These are phyloP conservation scores for Leccinum longicurvipes DNA, from an alignment of 768 basidiomycete species.

Conservation along the genomic window DNA sequence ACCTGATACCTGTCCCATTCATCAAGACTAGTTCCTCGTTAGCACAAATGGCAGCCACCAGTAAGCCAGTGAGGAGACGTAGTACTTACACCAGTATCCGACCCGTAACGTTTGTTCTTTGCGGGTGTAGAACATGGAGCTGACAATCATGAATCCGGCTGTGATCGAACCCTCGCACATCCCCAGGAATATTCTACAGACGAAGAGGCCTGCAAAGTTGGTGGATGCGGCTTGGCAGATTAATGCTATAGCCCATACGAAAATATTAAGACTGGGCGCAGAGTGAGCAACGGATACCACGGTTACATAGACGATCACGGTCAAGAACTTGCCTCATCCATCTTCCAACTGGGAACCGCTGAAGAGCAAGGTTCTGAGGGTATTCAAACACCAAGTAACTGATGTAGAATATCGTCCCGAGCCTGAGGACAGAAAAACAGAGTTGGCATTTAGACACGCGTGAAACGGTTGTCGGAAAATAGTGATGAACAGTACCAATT, in stretches of 20 bases:
- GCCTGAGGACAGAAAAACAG: conserved; percentile 37
- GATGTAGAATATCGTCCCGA: conserved; percentile 73
- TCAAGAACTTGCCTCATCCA: conserved; percentile 65
- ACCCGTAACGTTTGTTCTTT: conserved; percentile 66
- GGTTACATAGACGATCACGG: not conserved
- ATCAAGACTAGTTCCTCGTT: conserved; percentile 52
- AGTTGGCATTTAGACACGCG: not conserved
- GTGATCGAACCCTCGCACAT: conserved; percentile 73
- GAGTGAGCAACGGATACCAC: not conserved
- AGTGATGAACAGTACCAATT: conserved; percentile 49
- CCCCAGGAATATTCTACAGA: conserved; percentile 62
- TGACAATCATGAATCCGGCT: conserved; percentile 75
- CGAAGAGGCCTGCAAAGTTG: conserved; percentile 63
- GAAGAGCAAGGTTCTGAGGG: conserved; percentile 70
- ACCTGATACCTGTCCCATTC: conserved; percentile 60
- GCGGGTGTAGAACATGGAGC: conserved; percentile 75
- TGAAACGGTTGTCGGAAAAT: not conserved
- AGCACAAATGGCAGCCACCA: not conserved
- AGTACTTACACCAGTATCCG: conserved; percentile 71
- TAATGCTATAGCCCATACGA: conserved; percentile 62
- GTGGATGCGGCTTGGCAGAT: conserved; percentile 66
- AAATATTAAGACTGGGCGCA: conserved; percentile 55
- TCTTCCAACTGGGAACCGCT: conserved; percentile 72
- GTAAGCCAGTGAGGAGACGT: not conserved
- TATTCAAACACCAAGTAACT: conserved; percentile 71